Percentiles rank a stretch among this genome's conserved stretches.
phyloP scores from a whole-genome alignment of 768 basidiomycete genomes.

The Brasilioporus rufonigricans region DNA sequence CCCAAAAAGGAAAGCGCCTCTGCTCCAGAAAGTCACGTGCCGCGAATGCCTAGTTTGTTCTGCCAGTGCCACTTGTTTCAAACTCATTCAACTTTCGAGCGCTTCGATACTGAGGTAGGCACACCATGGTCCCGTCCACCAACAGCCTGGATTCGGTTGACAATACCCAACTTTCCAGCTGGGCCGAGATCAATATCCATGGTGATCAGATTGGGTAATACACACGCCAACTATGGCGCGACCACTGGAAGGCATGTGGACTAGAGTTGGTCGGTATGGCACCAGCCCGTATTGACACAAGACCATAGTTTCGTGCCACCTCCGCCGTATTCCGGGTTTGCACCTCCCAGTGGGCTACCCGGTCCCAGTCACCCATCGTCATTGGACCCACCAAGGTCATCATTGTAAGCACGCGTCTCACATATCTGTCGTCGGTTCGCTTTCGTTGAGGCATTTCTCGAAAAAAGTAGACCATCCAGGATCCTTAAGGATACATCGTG shows the following conservation, averaged over 20 bases:
- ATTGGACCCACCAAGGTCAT: not conserved
- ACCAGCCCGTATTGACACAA: not conserved
- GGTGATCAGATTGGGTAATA: not conserved
- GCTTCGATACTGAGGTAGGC: not conserved
- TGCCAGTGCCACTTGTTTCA: not conserved
- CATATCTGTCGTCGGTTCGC: too few relatives aligned
- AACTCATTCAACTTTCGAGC: not conserved
- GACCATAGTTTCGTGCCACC: not conserved
- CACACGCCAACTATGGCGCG: conserved; percentile 2
- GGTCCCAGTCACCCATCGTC: not conserved
- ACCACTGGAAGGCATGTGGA: conserved; percentile 1
- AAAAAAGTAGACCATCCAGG: not conserved
- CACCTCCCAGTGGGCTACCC: not conserved
- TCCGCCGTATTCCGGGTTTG: conserved; percentile 8
- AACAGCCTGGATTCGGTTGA: not conserved
- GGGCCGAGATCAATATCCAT: not conserved
- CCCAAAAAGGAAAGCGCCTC: too few relatives aligned
- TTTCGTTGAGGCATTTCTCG: not conserved
- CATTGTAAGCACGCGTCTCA: conserved; percentile 3
- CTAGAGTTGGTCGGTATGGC: too few relatives aligned
- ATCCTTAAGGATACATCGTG: not conserved
- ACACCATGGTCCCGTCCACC: not conserved
- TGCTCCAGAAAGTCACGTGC: too few relatives aligned
- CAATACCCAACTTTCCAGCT: not conserved
- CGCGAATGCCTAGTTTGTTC: too few relatives aligned